Conservation (phyloP, 371 early-diverging fungal species). For the Mortierella sp. region DNA sequence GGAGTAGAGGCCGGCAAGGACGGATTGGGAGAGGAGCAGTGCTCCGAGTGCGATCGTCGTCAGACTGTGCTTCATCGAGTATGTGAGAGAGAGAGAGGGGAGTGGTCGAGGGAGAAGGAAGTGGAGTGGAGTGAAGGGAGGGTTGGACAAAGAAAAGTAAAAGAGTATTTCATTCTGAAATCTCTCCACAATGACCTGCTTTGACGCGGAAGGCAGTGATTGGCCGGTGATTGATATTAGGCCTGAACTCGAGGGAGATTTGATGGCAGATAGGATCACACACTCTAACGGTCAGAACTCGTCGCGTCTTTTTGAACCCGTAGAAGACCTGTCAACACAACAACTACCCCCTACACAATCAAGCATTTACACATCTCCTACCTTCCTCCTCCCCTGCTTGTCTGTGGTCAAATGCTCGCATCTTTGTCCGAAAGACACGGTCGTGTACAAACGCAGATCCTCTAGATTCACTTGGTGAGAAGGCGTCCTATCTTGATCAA, state of each 20-base stretch:
- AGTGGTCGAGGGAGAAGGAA: not conserved
- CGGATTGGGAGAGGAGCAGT: conserved; percentile 50
- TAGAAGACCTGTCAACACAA: no score
- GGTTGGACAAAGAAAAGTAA: not conserved
- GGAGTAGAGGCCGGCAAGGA: conserved; percentile 64
- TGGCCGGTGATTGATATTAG: conserved; percentile 5
- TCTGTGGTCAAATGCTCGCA: not conserved
- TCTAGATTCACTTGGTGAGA: not conserved
- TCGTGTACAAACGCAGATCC: not conserved
- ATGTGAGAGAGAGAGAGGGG: conserved; percentile 3
- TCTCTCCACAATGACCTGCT: not conserved
- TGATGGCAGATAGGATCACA: not conserved
- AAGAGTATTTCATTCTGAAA: not conserved
- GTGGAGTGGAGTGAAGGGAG: not conserved
- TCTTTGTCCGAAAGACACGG: not conserved
- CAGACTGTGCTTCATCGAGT: conserved; percentile 48
- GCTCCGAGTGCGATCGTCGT: conserved; percentile 49
- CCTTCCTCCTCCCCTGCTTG: no score
- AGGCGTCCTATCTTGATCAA: not conserved
- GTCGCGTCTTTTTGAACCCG: no score
- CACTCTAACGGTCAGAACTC: not conserved
- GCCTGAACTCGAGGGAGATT: not conserved
- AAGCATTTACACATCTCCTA: not conserved
- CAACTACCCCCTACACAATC: no score
- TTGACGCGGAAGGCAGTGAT: conserved; percentile 42